Percentiles rank a stretch among this genome's conserved stretches.
Evolutionary conservation across 495 filamentous ascomycete species (phyloP).

Genomic region (Lindgomyces ingoldianus): DNA sequence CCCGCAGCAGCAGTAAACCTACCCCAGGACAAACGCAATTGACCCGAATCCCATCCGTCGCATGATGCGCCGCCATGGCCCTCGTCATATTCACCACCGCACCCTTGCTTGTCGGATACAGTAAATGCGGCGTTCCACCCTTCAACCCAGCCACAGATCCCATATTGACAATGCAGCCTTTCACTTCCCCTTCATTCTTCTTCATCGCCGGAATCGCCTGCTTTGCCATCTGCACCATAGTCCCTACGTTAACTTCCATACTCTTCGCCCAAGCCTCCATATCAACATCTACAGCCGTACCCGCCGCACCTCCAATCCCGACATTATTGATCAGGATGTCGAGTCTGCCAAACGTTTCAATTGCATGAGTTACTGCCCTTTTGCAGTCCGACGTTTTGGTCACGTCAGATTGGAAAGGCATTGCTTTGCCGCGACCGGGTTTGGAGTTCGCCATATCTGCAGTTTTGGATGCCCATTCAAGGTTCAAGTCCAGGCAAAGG

Average conservation of each 20-base stretch:
- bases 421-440: constrained; percentile 39
- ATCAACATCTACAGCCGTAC: constrained; percentile 58
- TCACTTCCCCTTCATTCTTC: constrained; percentile 41
- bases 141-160: constrained; percentile 57
- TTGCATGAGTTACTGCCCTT: constrained; percentile 44
- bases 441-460: constrained; percentile 49
- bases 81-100: constrained; percentile 61
- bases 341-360: constrained; percentile 50
- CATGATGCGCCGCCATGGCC: constrained; percentile 62
- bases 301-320: constrained; percentile 55
- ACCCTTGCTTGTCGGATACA: constrained; percentile 65
- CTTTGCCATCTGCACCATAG: constrained; percentile 60
- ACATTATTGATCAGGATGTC: constrained; percentile 63
- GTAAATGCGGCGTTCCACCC: constrained; percentile 59
- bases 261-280: constrained; percentile 55
- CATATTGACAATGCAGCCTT: constrained; percentile 56
- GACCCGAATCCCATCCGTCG: constrained; percentile 54
- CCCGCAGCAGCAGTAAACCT: neutral
- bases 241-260: constrained; percentile 59
- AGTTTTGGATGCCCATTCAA: constrained; percentile 52
- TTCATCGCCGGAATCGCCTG: constrained; percentile 58
- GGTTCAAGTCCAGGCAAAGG: constrained; percentile 55
- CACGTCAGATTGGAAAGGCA: constrained; percentile 53
- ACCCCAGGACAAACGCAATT: constrained; percentile 61
- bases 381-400: constrained; percentile 53